Base-by-base conservation (phyloP, 352 stramenopile genomes). In the Phytopythium kandeliae region DNA sequence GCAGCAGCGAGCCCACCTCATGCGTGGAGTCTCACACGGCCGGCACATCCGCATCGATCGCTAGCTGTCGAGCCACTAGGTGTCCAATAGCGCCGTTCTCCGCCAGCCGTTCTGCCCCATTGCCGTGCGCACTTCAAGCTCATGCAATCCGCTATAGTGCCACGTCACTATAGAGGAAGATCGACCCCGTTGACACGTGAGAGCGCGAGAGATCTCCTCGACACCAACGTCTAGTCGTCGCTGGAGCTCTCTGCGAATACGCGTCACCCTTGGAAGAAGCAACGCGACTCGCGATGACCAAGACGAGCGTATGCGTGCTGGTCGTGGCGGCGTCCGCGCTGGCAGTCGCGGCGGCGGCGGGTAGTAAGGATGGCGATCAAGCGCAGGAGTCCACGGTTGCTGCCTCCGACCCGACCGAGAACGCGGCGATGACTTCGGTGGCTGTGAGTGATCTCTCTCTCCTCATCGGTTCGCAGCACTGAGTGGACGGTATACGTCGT, bases 1-100 rank as follows among this genome's bases (percentile, higher is more conserved):
- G 37, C 47, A 78, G 35, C 21, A 75, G 65, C 34, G 16, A 17
- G 40, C 80, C 71, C 42, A 82, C 43, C 26, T 79, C 74, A 1
- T 49, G 55, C 15, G 77, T 26, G 30, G 78, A 78, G 11, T 54
- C 47, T 10, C 26, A 33, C 47, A 71, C 58, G 8, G 52, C 58
- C 8, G 55, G 41, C 25, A 49, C 58, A 41, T 67, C 44, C 26
- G 42, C 56, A 17, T 69, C 54, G 0, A 17, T 13, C 16, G 62
- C 67, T 6, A 78, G 54, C n/a, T 65, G 58, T 1, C 56, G n/a
- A 28, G 45, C 55, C 25, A 81, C 41, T 12, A 45, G 60, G 50
- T 62, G 62, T 57, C 71, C 67, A 40, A 81, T 55, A 25, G 57
- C 55, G 8, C 49, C 48, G 45, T 78, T 65, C 53, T 62, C 65